Percentiles rank a stretch among this genome's conserved stretches.
These are phyloP conservation scores for Trichoderma sp. DNA, from an alignment of 2,329 filamentous ascomycete genomes.

Conservation along the genomic window DNA sequence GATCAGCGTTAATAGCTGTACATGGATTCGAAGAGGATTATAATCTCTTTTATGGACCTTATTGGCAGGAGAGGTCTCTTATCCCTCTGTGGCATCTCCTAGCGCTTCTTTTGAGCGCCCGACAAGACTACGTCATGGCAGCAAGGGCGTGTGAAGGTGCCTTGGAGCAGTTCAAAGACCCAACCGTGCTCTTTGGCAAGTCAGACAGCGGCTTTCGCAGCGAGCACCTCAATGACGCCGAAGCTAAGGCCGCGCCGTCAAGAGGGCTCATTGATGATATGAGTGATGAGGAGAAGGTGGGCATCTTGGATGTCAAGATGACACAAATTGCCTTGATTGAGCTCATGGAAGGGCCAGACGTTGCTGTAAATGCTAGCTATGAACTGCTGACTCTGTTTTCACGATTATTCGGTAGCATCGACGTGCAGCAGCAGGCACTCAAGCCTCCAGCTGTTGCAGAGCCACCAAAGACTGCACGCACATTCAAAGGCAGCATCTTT, in stretches of 20 bases:
- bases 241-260: slow-evolving; percentile 31
- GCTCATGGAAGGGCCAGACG: slow-evolving; percentile 76
- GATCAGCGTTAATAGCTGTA: slow-evolving; percentile 68
- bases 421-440: slow-evolving; percentile 44
- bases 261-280: slow-evolving; percentile 72
- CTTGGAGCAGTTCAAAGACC: slow-evolving; percentile 83
- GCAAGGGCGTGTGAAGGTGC: slow-evolving; percentile 84
- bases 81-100: slow-evolving; percentile 92
- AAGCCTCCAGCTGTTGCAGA: slow-evolving; percentile 47
- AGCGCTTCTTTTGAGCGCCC: slow-evolving; percentile 79
- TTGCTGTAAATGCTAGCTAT: slow-evolving; percentile 84
- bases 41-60: slow-evolving; percentile 48
- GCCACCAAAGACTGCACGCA: slow-evolving; percentile 69
- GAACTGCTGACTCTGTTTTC: slow-evolving; percentile 82
- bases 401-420: slow-evolving; percentile 67
- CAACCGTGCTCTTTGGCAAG: slow-evolving; percentile 67
- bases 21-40: slow-evolving; percentile 50
- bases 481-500: slow-evolving; percentile 75
- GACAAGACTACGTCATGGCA: slow-evolving; percentile 81
- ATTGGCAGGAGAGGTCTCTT: slow-evolving; percentile 64
- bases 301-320: slow-evolving; percentile 92
- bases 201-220: slow-evolving; percentile 59
- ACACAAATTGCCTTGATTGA: slow-evolving; percentile 86
- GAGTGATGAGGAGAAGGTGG: slow-evolving; percentile 80
- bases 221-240: slow-evolving; percentile 65